Conservation (phyloP, 768 basidiomycete genomes). For the Trametes cubensis region DNA sequence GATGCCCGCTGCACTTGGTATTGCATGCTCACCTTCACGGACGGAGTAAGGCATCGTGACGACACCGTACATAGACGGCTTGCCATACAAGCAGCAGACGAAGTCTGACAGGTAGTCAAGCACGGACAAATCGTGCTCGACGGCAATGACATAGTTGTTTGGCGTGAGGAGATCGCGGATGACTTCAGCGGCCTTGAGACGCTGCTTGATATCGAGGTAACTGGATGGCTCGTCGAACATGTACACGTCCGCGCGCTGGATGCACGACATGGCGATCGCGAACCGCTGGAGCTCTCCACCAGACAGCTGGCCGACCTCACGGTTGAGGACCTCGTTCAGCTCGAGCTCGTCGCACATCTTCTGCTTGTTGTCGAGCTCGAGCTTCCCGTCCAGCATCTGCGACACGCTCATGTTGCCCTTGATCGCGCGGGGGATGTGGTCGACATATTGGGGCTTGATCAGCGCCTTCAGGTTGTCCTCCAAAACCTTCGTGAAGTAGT, state of each 20-base stretch:
- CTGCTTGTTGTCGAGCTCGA: conserved; percentile 88
- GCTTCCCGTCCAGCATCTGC: conserved; percentile 91
- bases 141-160: conserved; percentile 91
- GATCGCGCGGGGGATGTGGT: conserved; percentile 96
- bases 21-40: conserved; percentile 73
- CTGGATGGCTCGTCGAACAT: conserved; percentile 99
- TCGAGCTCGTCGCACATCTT: conserved; percentile 85
- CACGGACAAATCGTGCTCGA: conserved; percentile 98
- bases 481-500: conserved; percentile 98
- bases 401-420: conserved; percentile 85
- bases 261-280: conserved; percentile 96
- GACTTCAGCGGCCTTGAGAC: conserved; percentile 91
- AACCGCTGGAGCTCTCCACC: conserved; percentile 98
- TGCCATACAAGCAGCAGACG: conserved; percentile 96
- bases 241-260: conserved; percentile 97
- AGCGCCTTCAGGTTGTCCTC: conserved; percentile 98
- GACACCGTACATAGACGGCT: conserved; percentile 96
- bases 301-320: conserved; percentile 84
- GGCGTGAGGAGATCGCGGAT: conserved; percentile 86
- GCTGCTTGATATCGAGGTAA: conserved; percentile 96
- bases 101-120: conserved; percentile 98
- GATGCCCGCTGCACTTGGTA: background rate
- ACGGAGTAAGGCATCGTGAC: conserved; percentile 99
- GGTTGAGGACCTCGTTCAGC: conserved; percentile 80
- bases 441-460: conserved; percentile 99